Evolutionary conservation across 2,329 filamentous ascomycete genomes (phyloP), one percentile per base, ranked within the genome.

Genomic region (Diaporthe australafricana): DNA sequence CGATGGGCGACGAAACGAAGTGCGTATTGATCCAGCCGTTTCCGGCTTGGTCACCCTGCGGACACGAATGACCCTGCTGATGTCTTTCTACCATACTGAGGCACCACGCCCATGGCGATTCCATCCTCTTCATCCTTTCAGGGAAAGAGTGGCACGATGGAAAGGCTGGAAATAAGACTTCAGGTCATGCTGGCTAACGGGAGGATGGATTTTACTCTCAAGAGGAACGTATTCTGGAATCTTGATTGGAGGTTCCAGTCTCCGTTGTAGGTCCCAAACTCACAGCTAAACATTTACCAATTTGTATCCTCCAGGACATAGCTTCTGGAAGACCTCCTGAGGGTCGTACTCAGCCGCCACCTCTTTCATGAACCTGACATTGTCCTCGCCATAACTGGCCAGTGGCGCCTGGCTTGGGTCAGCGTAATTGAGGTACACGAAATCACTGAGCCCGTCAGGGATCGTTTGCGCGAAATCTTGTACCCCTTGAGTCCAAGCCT

Each of bases 361-460:
- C 32, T 56, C 69, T 70, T 71, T 76, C 68, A 79, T 56, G 52
- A 75, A 70, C 32, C 40, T 55, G n/a, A 81, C 32, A 45, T 79
- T 80, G 25, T 78, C 75, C 48, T 72, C 55, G 1, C 79, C 78
- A 47, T 79, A 80, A 20, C 74, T 77, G n/a, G 35, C 22, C 16
- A 80, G 53, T 1, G 77, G 76, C 14, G 78, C 71, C 70, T 81
- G 79, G 50, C 62, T 73, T 27, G 57, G 68, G 66, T 75, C 75
- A 22, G 76, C 77, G 52, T 80, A 81, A 48, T 81, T 81, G 40
- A 77, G 70, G 42, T 78, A 77, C 0, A 69, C 69, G 74, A 74
- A 78, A 17, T 72, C 65, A 38, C 73, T 74, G 3, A 73, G 75
- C 20, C 57, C 74, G 5, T 42, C 56, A 45, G 22, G 22, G 56